phyloP scores from a whole-genome alignment of 2,329 filamentous ascomycete genomes.

The Diplodia corticola region DNA sequence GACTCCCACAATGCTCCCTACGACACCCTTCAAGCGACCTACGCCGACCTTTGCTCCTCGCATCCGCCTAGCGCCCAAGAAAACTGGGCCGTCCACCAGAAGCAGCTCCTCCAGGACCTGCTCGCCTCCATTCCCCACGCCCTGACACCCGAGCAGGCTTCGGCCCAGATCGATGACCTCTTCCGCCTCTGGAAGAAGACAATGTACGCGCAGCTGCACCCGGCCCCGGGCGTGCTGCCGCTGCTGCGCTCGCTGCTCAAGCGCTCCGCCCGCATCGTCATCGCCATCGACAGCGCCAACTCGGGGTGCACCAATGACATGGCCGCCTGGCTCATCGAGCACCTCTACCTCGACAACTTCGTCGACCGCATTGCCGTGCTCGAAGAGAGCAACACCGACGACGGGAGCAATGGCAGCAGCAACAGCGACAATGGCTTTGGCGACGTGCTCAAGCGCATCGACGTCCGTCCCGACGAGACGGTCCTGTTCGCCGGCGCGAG shows the following conservation, averaged over 20 bases:
- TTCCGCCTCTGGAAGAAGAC: constrained; percentile 23
- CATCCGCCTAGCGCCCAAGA: neutral
- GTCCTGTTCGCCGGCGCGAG: constrained; percentile 6
- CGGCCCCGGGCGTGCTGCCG: constrained; percentile 7
- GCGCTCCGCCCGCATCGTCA: neutral
- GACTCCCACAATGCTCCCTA: neutral
- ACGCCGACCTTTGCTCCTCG: neutral
- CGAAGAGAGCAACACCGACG: neutral
- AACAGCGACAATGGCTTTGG: neutral
- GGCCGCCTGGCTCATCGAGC: constrained; percentile 21
- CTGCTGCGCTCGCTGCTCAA: constrained; percentile 13
- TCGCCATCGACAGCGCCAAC: neutral
- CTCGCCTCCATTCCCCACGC: neutral
- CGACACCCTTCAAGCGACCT: neutral
- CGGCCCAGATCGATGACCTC: neutral
- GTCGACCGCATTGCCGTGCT: constrained; percentile 15
- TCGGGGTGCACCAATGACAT: neutral
- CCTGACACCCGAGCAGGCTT: neutral
- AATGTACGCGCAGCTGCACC: constrained; percentile 16
- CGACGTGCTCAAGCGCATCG: constrained; percentile 6
- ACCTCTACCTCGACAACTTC: constrained; percentile 22
- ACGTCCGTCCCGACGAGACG: constrained; percentile 8
- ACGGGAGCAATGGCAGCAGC: neutral
- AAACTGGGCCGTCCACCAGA: constrained; percentile 1
- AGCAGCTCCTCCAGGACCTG: neutral